These are phyloP conservation scores for Puccinia brachypodii DNA, from an alignment of 1,284 basidiomycete genomes.

Conservation along the genomic window DNA sequence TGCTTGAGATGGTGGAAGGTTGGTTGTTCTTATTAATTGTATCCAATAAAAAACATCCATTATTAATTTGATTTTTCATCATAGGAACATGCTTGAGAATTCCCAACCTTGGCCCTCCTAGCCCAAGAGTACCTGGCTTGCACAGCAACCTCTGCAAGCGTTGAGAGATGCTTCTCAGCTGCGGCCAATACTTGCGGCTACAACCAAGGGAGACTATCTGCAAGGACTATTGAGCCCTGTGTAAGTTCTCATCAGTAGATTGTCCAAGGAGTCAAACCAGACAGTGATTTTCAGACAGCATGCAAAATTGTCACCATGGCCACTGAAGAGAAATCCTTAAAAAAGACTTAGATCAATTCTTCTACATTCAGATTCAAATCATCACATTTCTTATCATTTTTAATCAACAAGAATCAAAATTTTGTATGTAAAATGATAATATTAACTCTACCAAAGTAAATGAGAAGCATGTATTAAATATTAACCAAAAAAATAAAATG, in stretches of 20 bases:
- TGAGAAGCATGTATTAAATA: too few species aligned
- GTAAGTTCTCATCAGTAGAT: background rate
- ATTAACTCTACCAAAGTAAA: too few species aligned
- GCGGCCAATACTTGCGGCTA: background rate
- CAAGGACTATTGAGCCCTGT: background rate
- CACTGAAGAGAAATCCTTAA: too few species aligned
- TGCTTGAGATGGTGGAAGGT: conserved; percentile 2
- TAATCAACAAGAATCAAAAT: too few species aligned
- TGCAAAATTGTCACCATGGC: too few species aligned
- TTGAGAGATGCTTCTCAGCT: conserved; percentile 3
- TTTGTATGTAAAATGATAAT: too few species aligned
- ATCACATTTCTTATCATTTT: too few species aligned
- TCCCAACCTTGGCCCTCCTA: background rate
- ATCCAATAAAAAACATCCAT: background rate
- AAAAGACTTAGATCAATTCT: too few species aligned
- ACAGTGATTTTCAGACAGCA: background rate
- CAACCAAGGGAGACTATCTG: background rate
- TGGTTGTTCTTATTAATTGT: background rate
- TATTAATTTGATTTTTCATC: background rate
- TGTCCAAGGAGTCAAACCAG: background rate
- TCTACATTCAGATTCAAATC: too few species aligned
- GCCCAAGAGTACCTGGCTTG: background rate
- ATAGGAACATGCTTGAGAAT: background rate
- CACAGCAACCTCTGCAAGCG: background rate
- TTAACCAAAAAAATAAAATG: too few species aligned